Evolutionary conservation across 768 basidiomycete species (phyloP).

Genomic region (Paxillus ammoniavirescens): DNA sequence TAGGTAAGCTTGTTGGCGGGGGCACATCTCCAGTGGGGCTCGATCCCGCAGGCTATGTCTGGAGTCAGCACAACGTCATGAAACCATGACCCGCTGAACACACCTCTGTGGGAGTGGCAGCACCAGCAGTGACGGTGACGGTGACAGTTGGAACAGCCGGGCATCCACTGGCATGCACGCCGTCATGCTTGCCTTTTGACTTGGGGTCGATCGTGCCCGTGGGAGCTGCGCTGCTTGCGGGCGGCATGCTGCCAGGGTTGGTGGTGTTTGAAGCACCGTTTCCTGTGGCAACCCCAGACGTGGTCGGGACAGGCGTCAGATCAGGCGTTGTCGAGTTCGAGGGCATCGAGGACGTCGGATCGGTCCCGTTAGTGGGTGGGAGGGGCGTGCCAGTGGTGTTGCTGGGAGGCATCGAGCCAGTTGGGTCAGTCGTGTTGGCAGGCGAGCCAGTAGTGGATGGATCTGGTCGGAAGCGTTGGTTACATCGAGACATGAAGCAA

Average conservation of each 20-base stretch:
- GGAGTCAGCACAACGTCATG: neutral
- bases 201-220: neutral
- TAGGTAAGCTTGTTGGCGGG: neutral
- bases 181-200: neutral
- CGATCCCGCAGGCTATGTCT: neutral
- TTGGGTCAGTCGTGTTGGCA: neutral
- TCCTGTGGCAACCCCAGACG: neutral
- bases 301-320: neutral
- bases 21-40: neutral
- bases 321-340: neutral
- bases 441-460: neutral
- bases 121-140: slow-evolving; percentile 15
- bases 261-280: neutral
- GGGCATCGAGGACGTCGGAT: neutral
- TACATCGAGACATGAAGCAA: too few relatives aligned
- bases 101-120: neutral
- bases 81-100: neutral
- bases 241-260: neutral
- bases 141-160: slow-evolving; percentile 6
- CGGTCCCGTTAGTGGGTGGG: neutral
- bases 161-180: neutral
- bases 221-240: neutral
- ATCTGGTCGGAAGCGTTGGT: neutral
- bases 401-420: neutral
- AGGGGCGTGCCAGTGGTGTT: neutral